Evolutionary conservation across 108 stramenopile species (phyloP).

Genomic region (Nitzschia sp.): DNA sequence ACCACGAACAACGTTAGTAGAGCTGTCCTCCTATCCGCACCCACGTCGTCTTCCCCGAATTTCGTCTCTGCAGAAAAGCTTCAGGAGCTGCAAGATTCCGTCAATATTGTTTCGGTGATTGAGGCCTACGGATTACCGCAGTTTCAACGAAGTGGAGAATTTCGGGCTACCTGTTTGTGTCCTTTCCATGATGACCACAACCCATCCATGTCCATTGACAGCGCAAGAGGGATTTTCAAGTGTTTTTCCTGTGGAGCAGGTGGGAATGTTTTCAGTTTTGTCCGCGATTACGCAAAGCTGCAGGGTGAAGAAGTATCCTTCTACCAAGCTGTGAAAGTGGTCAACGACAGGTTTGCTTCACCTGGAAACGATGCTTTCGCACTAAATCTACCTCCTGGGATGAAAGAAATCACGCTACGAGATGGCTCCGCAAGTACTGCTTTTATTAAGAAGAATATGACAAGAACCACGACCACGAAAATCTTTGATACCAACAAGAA

Average conservation of each 20-base stretch:
- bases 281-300: slow-evolving; percentile 61
- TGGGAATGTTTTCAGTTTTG: slow-evolving; percentile 89
- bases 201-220: slow-evolving; percentile 81
- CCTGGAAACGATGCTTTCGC: slow-evolving; percentile 5
- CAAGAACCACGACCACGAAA: background rate
- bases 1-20: background rate
- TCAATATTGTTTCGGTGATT: slow-evolving; percentile 56
- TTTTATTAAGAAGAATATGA: background rate
- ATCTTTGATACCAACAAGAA: background rate
- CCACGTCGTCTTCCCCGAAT: background rate
- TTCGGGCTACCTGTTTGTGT: slow-evolving; percentile 74
- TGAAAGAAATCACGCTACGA: background rate
- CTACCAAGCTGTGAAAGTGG: slow-evolving; percentile 63
- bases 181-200: slow-evolving; percentile 93
- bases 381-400: background rate
- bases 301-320: slow-evolving; percentile 64
- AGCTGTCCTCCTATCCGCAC: too few relatives aligned
- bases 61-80: background rate
- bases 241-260: slow-evolving; percentile 95
- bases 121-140: slow-evolving; percentile 63
- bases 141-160: slow-evolving; percentile 42
- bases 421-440: background rate
- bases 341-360: slow-evolving; percentile 54
- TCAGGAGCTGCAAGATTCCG: slow-evolving; percentile 41
- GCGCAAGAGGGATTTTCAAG: slow-evolving; percentile 79